Evolutionary conservation across 2,329 filamentous ascomycete species (phyloP).

Genomic region (Apiospora aurea): DNA sequence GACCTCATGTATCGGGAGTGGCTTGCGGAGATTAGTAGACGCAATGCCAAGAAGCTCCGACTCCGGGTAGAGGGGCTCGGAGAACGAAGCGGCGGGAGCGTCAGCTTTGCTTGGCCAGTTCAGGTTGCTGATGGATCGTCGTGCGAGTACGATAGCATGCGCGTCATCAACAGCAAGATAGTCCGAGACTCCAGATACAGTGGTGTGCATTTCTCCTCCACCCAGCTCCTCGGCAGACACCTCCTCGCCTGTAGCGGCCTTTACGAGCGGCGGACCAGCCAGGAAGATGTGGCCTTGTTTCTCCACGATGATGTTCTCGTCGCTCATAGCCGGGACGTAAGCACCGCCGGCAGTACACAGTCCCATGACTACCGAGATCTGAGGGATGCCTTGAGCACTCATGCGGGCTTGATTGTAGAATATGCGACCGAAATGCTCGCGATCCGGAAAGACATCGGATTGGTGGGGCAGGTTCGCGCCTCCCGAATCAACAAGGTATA

Average conservation of each 20-base stretch:
- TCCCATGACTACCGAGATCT: constrained; percentile 96
- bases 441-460: constrained; percentile 93
- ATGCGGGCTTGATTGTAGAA: constrained; percentile 98
- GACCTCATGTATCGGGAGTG: constrained; percentile 85
- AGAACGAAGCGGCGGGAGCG: constrained; percentile 55
- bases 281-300: constrained; percentile 98
- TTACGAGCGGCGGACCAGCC: constrained; percentile 91
- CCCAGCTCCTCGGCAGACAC: constrained; percentile 91
- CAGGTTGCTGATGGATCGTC: constrained; percentile 84
- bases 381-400: constrained; percentile 87
- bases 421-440: constrained; percentile 94
- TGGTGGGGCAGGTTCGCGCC: constrained; percentile 95
- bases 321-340: constrained; percentile 96
- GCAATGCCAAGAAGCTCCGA: constrained; percentile 87
- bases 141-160: constrained; percentile 85
- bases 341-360: constrained; percentile 95
- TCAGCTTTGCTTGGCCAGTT: constrained; percentile 74
- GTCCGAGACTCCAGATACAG: constrained; percentile 91
- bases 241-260: constrained; percentile 92
- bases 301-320: constrained; percentile 95
- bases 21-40: constrained; percentile 85
- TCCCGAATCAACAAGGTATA: constrained; percentile 96
- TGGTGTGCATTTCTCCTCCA: constrained; percentile 87
- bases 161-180: constrained; percentile 95
- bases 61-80: constrained; percentile 81